Conservation (phyloP, 306 rosid genomes). For the Dalbergia oliveri region DNA sequence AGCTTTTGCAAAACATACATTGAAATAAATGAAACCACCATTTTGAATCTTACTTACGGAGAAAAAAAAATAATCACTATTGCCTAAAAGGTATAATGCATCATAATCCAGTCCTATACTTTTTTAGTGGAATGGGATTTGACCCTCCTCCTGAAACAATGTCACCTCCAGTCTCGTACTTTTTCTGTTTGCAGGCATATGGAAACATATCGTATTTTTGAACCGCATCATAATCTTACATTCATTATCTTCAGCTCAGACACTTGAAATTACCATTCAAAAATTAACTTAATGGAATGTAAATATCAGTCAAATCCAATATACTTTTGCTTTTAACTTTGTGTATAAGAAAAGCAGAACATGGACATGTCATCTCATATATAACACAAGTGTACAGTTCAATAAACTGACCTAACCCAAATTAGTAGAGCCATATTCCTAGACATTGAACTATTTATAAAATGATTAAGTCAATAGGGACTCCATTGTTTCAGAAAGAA, state of each 20-base stretch:
- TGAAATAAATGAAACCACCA: slow-evolving; percentile 1
- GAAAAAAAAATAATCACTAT: slow-evolving; percentile 2
- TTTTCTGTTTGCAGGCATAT: not conserved
- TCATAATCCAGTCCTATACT: too few relatives aligned
- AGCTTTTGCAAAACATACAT: slow-evolving; percentile 14
- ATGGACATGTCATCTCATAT: not conserved
- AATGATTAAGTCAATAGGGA: not conserved
- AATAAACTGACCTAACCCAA: slow-evolving; percentile 17
- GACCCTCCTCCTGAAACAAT: slow-evolving; percentile 25
- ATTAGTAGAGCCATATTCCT: not conserved
- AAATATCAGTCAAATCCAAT: not conserved
- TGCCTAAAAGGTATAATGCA: not conserved
- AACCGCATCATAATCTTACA: slow-evolving; percentile 6
- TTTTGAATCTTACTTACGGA: slow-evolving; percentile 1
- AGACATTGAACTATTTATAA: not conserved
- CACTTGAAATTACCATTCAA: slow-evolving; percentile 38
- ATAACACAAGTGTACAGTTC: slow-evolving; percentile 18
- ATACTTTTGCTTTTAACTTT: not conserved
- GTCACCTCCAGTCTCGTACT: not conserved
- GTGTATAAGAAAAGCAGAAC: slow-evolving; percentile 24
- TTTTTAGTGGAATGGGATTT: not conserved
- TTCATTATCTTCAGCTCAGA: slow-evolving; percentile 21
- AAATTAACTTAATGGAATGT: not conserved
- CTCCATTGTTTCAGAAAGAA: not conserved
- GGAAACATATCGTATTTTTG: not conserved